Conservation (phyloP, 352 stramenopile species). For the Phytophthora syringae region DNA sequence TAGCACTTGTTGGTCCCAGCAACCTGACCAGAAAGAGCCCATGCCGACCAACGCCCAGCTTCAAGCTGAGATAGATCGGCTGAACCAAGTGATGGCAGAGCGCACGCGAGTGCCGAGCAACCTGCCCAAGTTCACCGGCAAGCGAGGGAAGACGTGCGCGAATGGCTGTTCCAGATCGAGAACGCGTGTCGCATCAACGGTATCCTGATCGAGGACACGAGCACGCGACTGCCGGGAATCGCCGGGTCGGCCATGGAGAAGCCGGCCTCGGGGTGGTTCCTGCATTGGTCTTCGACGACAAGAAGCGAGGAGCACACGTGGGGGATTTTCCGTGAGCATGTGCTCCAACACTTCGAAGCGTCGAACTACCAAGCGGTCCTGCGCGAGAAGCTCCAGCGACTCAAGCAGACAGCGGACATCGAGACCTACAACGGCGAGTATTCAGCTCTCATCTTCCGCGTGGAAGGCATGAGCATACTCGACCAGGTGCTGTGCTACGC, state of each 20-base stretch:
- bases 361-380: constrained; percentile 8
- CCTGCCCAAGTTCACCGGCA: constrained; percentile 14
- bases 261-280: constrained; percentile 5
- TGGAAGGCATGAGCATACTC: not conserved
- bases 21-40: constrained; percentile 7
- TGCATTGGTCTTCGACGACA: constrained; percentile 7
- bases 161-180: constrained; percentile 21
- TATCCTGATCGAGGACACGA: not conserved
- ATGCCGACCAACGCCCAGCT: constrained; percentile 10
- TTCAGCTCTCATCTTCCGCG: not conserved
- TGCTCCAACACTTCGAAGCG: constrained; percentile 7
- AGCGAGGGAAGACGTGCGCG: constrained; percentile 12
- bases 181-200: constrained; percentile 16
- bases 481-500: not conserved
- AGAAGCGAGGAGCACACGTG: constrained; percentile 8
- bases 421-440: constrained; percentile 1
- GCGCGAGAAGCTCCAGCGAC: constrained; percentile 1
- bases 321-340: constrained; percentile 11
- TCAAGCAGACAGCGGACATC: not conserved
- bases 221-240: not conserved
- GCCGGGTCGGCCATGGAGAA: constrained; percentile 2
- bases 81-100: not conserved
- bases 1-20: constrained; percentile 16
- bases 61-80: constrained; percentile 3
- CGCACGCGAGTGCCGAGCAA: constrained; percentile 11